These are phyloP conservation scores for Ochetophila trinervis DNA, from an alignment of 306 rosid genomes.

Conservation along the genomic window DNA sequence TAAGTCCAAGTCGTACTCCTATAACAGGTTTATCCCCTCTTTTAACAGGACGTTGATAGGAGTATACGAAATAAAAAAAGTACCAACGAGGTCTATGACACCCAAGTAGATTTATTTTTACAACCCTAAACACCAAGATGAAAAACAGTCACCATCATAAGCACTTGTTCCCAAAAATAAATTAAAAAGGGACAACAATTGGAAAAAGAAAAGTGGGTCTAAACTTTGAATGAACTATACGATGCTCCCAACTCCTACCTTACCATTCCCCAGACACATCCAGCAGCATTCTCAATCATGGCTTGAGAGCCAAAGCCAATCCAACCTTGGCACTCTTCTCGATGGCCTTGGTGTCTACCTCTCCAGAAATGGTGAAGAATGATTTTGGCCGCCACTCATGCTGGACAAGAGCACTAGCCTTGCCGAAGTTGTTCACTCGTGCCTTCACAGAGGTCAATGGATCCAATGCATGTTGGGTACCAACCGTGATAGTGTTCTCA, in stretches of 20 bases:
- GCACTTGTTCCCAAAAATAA: conserved; percentile 12
- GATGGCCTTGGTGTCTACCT: conserved; percentile 81
- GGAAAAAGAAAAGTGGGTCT: conserved; percentile 25
- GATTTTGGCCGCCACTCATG: conserved; percentile 96
- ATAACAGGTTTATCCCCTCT: conserved; percentile 22
- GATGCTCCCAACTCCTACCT: conserved; percentile 38
- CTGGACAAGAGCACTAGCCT: conserved; percentile 77
- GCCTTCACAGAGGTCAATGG: conserved; percentile 69
- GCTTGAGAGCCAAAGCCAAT: conserved; percentile 78
- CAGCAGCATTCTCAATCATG: conserved; percentile 40
- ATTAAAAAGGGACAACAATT: background rate
- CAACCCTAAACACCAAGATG: conserved; percentile 17
- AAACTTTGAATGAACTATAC: conserved; percentile 27
- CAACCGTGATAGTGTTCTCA: conserved; percentile 71
- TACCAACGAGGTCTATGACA: conserved; percentile 17
- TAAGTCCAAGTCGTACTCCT: conserved; percentile 12
- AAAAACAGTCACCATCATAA: background rate
- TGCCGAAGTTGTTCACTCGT: conserved; percentile 69
- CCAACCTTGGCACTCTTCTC: conserved; percentile 91
- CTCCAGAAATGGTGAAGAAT: conserved; percentile 80
- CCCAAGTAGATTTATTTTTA: conserved; percentile 38
- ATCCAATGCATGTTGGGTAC: conserved; percentile 76
- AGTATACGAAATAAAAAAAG: conserved; percentile 2
- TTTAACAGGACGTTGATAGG: conserved; percentile 7
- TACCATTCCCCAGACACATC: conserved; percentile 28